These are phyloP conservation scores for Coemansia sp. DNA, from an alignment of 192 early-diverging fungal species.

Conservation along the genomic window DNA sequence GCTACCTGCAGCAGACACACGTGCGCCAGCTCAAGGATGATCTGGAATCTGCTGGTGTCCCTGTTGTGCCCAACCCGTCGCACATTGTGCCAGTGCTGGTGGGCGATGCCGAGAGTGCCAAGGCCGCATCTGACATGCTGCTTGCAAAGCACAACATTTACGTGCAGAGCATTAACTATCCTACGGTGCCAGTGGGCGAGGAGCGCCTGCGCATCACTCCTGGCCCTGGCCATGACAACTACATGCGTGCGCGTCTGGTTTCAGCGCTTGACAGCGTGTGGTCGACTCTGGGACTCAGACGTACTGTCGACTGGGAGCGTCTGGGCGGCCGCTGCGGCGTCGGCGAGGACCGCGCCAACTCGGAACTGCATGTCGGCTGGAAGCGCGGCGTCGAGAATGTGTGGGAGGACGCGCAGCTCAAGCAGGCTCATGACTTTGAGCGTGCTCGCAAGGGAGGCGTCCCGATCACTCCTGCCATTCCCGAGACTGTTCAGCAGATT, in stretches of 20 bases:
- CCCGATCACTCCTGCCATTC: slow-evolving; percentile 38
- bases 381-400: slow-evolving; percentile 51
- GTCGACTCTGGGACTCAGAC: slow-evolving; percentile 82
- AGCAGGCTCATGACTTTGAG: slow-evolving; percentile 48
- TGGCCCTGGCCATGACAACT: slow-evolving; percentile 85
- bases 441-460: slow-evolving; percentile 48
- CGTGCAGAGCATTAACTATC: slow-evolving; percentile 99
- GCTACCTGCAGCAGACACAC: slow-evolving; percentile 90
- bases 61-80: slow-evolving; percentile 97
- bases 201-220: slow-evolving; percentile 98
- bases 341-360: slow-evolving; percentile 57
- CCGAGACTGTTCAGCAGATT: slow-evolving; percentile 44
- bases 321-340: slow-evolving; percentile 89
- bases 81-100: slow-evolving; percentile 99
- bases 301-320: slow-evolving; percentile 79
- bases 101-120: slow-evolving; percentile 93
- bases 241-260: slow-evolving; percentile 84
- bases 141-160: slow-evolving; percentile 89
- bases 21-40: slow-evolving; percentile 84
- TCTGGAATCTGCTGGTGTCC: slow-evolving; percentile 81
- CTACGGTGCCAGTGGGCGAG: slow-evolving; percentile 91
- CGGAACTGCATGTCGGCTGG: slow-evolving; percentile 50
- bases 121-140: slow-evolving; percentile 91
- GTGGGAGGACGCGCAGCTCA: slow-evolving; percentile 52
- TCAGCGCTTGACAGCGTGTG: slow-evolving; percentile 83